Base-by-base conservation (phyloP, 345 rosid genomes). In the Anacardium occidentale region DNA sequence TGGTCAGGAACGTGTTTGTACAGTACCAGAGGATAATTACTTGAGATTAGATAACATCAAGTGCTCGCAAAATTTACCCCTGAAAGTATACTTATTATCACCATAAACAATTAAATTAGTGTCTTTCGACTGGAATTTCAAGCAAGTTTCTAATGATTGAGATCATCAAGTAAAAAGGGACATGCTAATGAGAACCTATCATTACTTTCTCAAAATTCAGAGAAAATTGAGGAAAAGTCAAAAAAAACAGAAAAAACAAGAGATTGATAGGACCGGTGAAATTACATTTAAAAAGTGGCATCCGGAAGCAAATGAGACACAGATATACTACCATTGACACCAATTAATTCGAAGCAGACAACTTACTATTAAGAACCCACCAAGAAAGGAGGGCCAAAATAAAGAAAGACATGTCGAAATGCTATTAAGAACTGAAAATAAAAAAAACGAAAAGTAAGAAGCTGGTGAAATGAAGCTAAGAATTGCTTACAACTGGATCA, bases 401-500 rank as follows among this genome's bases (percentile, higher is more conserved):
- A 47, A 65, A 29, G 37, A 66, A 73, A 53, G 59, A 8, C 37
- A 42, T 44, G 22, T 7, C 70, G 42, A 70, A 69, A 57, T 47
- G 59, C 66, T 58, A 70, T 18, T 12, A n/a, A 29, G n/a, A 44
- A 42, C 48, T 64, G 65, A 60, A 52, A 70, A 52, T 47, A 6
- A 25, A 59, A 72, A n/a, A 68, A 37, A 7, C 5, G 0, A 48
- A 37, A 44, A 17, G 54, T 29, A n/a, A 25, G 9, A 56, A 62
- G 57, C 10, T 5, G 10, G 15, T 8, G 17, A 70, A 47, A 47
- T 47, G 50, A 20, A 54, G 65, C 13, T 37, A 45, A 63, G 50
- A 64, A 74, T 51, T 58, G 70, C 83, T 75, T 86, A 92, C 99
- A 68, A 95, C 78, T 64, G 98, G 94, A 66, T 77, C 89, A 54